Conservation (phyloP, 2,329 filamentous ascomycete genomes). For the Arthrobotrys sphaeroides region DNA sequence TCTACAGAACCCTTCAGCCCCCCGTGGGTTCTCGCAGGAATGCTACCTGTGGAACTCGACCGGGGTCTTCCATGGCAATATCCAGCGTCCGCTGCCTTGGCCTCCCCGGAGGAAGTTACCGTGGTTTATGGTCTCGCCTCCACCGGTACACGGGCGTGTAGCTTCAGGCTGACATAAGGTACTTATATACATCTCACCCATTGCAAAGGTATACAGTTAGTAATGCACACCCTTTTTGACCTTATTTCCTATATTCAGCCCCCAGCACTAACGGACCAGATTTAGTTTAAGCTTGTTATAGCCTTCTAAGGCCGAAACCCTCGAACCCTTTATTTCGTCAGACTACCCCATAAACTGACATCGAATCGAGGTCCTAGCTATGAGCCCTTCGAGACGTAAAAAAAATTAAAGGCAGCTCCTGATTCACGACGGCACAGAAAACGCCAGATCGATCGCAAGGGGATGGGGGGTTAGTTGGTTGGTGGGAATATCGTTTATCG, state of each 20-base stretch:
- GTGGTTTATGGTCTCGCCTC: not conserved
- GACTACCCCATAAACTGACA: not conserved
- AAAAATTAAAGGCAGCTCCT: no score
- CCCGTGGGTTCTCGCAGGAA: not conserved
- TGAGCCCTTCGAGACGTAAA: not conserved
- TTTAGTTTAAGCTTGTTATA: not conserved
- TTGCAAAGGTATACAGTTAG: no score
- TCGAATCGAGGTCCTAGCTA: conserved; percentile 1
- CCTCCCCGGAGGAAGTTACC: not conserved
- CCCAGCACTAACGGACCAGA: not conserved
- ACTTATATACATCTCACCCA: not conserved
- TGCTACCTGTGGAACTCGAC: not conserved
- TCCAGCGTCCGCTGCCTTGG: not conserved
- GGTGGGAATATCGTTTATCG: not conserved
- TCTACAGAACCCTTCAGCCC: not conserved
- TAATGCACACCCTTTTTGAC: no score
- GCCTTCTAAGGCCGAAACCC: not conserved
- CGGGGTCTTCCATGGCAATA: conserved; percentile 10
- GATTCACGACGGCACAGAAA: not conserved
- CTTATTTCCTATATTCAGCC: not conserved
- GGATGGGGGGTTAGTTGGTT: no score
- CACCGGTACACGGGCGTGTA: not conserved
- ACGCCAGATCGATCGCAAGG: not conserved
- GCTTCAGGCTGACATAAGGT: not conserved
- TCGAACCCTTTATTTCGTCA: not conserved